Percentiles rank a stretch among this genome's conserved stretches.
Conservation (phyloP, 768 basidiomycete genomes). For the Rhodotorula toruloides region DNA sequence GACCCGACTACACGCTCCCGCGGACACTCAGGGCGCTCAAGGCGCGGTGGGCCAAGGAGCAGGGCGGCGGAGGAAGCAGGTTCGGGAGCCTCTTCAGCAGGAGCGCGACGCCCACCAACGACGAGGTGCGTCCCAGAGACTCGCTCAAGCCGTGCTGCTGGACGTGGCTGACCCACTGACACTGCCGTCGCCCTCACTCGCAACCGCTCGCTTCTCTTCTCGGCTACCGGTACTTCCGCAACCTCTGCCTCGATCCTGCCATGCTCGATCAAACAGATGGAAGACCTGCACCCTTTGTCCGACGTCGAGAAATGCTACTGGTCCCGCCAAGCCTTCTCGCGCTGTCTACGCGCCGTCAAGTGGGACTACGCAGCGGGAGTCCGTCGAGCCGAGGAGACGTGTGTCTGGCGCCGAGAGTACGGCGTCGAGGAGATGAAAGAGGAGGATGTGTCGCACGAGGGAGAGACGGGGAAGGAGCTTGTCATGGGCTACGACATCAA, state of each 20-base stretch:
- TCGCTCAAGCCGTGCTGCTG: not conserved
- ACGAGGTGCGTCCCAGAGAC: not conserved
- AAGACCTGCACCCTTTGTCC: constrained; percentile 15
- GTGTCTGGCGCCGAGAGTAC: constrained; percentile 74
- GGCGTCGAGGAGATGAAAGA: constrained; percentile 61
- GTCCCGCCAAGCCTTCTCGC: constrained; percentile 50
- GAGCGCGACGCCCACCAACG: not conserved
- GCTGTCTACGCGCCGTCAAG: constrained; percentile 72
- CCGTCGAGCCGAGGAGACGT: constrained; percentile 63
- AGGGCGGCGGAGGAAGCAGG: not conserved
- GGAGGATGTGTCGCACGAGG: constrained; percentile 68
- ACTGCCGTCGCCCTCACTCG: not conserved
- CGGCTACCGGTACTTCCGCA: not conserved
- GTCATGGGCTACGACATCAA: constrained; percentile 67
- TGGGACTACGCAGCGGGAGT: constrained; percentile 60
- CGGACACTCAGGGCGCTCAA: constrained; percentile 16
- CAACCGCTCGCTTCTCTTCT: not conserved
- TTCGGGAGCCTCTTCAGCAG: constrained; percentile 22
- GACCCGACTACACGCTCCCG: constrained; percentile 30
- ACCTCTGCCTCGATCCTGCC: not conserved
- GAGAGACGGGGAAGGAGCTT: constrained; percentile 72
- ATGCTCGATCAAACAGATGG: not conserved
- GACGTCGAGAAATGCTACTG: constrained; percentile 41
- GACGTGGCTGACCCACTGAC: not conserved
- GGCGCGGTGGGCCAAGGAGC: constrained; percentile 42